These are phyloP conservation scores for Scheffersomyces titani DNA, from an alignment of 1,139 yeast species.

Conservation along the genomic window DNA sequence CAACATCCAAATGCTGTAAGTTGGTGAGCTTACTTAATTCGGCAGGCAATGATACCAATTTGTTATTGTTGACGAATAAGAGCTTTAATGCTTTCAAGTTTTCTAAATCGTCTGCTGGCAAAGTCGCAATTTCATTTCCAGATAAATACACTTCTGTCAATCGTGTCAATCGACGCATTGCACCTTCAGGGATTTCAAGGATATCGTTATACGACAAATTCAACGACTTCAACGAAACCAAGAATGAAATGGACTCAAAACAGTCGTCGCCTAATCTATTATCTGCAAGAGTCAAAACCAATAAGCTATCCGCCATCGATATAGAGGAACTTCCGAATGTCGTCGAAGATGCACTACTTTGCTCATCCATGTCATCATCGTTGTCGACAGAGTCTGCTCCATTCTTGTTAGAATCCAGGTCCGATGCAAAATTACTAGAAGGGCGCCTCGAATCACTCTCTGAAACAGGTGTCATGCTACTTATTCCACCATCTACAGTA, in stretches of 20 bases:
- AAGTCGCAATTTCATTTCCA: slow-evolving; percentile 76
- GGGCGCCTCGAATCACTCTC: slow-evolving; percentile 10
- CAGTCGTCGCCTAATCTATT: slow-evolving; percentile 80
- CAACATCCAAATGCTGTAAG: slow-evolving; percentile 80
- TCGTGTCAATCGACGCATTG: slow-evolving; percentile 56
- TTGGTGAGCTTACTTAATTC: slow-evolving; percentile 73
- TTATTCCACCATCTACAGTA: slow-evolving; percentile 6
- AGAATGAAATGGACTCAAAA: slow-evolving; percentile 66
- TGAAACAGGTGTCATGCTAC: slow-evolving; percentile 3
- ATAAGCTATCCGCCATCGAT: slow-evolving; percentile 53
- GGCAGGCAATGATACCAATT: slow-evolving; percentile 84
- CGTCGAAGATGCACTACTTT: slow-evolving; percentile 9
- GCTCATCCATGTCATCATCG: slow-evolving; percentile 2
- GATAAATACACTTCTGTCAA: slow-evolving; percentile 75
- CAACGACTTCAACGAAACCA: slow-evolving; percentile 60
- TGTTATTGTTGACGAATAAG: slow-evolving; percentile 78
- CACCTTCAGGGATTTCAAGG: slow-evolving; percentile 77
- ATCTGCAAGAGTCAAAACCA: slow-evolving; percentile 70
- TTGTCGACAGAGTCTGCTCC: slow-evolving; percentile 2
- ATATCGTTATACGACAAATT: slow-evolving; percentile 85
- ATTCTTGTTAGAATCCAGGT: background rate
- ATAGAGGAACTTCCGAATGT: slow-evolving; percentile 12
- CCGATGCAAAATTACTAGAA: slow-evolving; percentile 6
- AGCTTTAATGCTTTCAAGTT: slow-evolving; percentile 57
- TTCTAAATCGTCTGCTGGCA: slow-evolving; percentile 87